Conservation (phyloP, 2,329 filamentous ascomycete species). For the Fusarium torulosum region DNA sequence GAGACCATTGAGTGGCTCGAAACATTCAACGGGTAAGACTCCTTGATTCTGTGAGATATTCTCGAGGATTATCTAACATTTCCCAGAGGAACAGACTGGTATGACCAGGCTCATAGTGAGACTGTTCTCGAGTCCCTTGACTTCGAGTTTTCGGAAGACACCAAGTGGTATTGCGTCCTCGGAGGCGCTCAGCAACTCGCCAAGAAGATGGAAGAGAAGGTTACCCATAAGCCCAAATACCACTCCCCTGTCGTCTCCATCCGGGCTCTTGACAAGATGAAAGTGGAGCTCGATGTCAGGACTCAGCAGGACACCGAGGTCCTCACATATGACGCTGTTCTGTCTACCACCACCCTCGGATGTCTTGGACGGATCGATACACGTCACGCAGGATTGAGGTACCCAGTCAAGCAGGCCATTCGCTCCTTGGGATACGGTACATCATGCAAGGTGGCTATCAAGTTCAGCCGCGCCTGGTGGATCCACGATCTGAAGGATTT, state of each 20-base stretch:
- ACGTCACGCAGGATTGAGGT: slow-evolving; percentile 46
- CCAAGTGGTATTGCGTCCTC: slow-evolving; percentile 37
- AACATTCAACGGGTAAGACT: slow-evolving; percentile 36
- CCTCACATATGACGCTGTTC: slow-evolving; percentile 31
- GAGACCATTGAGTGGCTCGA: slow-evolving; percentile 45
- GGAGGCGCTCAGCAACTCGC: slow-evolving; percentile 35
- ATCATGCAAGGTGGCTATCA: slow-evolving; percentile 50
- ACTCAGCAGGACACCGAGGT: background rate
- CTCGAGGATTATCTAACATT: background rate
- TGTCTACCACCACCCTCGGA: slow-evolving; percentile 38
- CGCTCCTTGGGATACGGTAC: slow-evolving; percentile 50
- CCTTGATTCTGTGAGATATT: background rate
- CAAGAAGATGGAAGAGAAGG: slow-evolving; percentile 19
- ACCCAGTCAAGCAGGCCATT: slow-evolving; percentile 47
- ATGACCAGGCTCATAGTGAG: slow-evolving; percentile 39
- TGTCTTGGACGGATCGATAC: slow-evolving; percentile 38
- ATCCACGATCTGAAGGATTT: slow-evolving; percentile 5
- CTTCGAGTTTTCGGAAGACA: slow-evolving; percentile 6
- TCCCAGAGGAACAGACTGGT: slow-evolving; percentile 38
- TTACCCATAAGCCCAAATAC: slow-evolving; percentile 13
- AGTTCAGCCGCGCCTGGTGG: slow-evolving; percentile 53
- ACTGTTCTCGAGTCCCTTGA: slow-evolving; percentile 41
- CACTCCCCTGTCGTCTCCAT: slow-evolving; percentile 34
- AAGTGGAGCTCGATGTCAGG: slow-evolving; percentile 12
- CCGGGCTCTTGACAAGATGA: slow-evolving; percentile 10